A percentile compares a stretch with the other conserved stretches of the same genome.
Conservation (phyloP, 2,329 filamentous ascomycete species). For the Orbilia javanica region DNA sequence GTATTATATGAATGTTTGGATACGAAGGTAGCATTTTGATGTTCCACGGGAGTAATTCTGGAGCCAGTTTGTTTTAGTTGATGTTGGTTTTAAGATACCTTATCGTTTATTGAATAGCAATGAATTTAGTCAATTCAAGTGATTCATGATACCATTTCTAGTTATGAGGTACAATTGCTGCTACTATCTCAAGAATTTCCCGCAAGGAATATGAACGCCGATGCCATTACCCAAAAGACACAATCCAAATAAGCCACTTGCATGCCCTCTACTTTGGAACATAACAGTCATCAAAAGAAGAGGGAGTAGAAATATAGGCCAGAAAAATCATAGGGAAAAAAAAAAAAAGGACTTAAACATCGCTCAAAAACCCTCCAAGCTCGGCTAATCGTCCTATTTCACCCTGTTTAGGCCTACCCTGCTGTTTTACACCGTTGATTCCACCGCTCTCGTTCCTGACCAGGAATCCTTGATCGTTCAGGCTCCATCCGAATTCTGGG, state of each 20-base stretch:
- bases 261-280: not conserved
- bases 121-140: not conserved
- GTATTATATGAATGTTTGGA: not conserved
- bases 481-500: conserved; percentile 64
- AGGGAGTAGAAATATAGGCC: no score
- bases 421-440: conserved; percentile 66
- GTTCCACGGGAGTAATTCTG: conserved; percentile 5
- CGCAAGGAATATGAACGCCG: conserved; percentile 8
- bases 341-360: conserved; percentile 42
- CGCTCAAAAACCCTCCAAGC: conserved; percentile 61
- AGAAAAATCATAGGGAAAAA: no score
- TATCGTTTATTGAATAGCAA: not conserved
- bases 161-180: no score
- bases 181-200: not conserved
- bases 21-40: not conserved
- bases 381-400: conserved; percentile 61
- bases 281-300: not conserved
- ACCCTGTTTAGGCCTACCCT: conserved; percentile 67
- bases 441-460: conserved; percentile 66
- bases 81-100: not conserved
- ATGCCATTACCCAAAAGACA: not conserved
- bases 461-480: conserved; percentile 59
- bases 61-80: not conserved
- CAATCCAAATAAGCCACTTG: not conserved
- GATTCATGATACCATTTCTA: conserved; percentile 4